Evolutionary conservation across 2,329 filamentous ascomycete species (phyloP), one percentile per base, ranked within the genome.

Genomic region (Sclerotinia trifoliorum): DNA sequence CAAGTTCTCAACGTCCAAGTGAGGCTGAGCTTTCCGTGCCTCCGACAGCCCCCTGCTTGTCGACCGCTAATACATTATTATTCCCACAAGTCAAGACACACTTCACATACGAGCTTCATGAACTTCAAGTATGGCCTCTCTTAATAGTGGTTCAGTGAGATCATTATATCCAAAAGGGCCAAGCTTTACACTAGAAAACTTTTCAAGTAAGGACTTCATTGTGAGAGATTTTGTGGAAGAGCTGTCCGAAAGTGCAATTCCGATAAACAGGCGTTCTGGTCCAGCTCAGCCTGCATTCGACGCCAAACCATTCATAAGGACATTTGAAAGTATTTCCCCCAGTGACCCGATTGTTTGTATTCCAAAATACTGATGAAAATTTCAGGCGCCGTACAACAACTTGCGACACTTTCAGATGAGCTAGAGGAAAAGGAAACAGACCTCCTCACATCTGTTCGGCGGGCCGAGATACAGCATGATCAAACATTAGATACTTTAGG

Each of bases 211-310:
- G 75, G 95, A 98, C 81, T 99, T 98, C 77, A 97, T 98, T 71
- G 94, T 98, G 73, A 93, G 96, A 77, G 95, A 99, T 81, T 99
- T 99, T 78, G 90, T 99, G 75, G 96, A 99, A 78, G 88, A 90
- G 64, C 88, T 99, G 68, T 95, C 94, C 63, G 94, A 98, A 71
- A 91, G 85, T 74, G 91, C 93, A 29, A 86, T 93, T 48, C 89
- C 92, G n/a, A 83, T 85, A 29, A 91, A 89, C 76, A 91, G 95
- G 66, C 90, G 92, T 69, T 97, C 94, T 19, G 88, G 86, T 10
- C 84, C 86, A 71, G 83, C 82, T 70, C 84, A 83, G 77, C 84
- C 85, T 70, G 81, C 84, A 5, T 99, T 99, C 81, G 95, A 99
- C 76, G 93, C 95, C 0, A 99, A 99, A 80, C 96, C 95, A 44